These are phyloP conservation scores for Kitagawia praeruptora DNA, from an alignment of 129 eudicot genomes.

Conservation along the genomic window DNA sequence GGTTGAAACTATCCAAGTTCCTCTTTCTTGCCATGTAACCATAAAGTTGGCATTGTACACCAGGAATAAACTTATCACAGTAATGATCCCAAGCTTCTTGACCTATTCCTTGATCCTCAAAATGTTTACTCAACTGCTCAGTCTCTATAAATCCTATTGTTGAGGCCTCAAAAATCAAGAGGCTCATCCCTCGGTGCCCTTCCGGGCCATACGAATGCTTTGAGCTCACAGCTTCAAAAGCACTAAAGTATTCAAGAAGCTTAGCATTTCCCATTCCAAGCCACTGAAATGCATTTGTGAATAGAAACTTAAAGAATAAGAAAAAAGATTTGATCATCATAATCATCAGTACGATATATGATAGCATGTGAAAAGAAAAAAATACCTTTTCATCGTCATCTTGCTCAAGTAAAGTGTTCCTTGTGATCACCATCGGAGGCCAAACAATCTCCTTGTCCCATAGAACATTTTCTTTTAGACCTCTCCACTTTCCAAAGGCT, in stretches of 20 bases:
- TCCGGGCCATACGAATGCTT: slow-evolving; percentile 79
- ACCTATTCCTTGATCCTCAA: slow-evolving; percentile 19
- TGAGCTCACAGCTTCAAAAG: slow-evolving; percentile 47
- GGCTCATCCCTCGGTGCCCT: slow-evolving; percentile 84
- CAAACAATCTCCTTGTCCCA: slow-evolving; percentile 49
- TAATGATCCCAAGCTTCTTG: slow-evolving; percentile 43
- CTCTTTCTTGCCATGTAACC: slow-evolving; percentile 61
- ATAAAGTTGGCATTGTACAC: slow-evolving; percentile 57
- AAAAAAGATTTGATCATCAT: background rate
- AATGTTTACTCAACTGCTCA: no score
- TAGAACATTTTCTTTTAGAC: slow-evolving; percentile 26
- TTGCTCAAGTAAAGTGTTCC: slow-evolving; percentile 62
- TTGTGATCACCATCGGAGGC: slow-evolving; percentile 82
- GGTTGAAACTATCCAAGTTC: no score
- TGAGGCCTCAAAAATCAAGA: slow-evolving; percentile 65
- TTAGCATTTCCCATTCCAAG: slow-evolving; percentile 81
- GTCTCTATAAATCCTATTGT: slow-evolving; percentile 19
- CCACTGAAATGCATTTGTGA: slow-evolving; percentile 42
- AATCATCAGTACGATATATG: background rate
- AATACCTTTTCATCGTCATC: slow-evolving; percentile 69
- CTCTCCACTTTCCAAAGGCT: slow-evolving; percentile 58
- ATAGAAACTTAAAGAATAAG: background rate
- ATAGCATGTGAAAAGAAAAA: background rate
- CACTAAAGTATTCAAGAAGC: slow-evolving; percentile 59
- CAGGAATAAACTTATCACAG: slow-evolving; percentile 25